phyloP scores from a whole-genome alignment of 2,329 filamentous ascomycete species.

The Leptodontidium sp. region DNA sequence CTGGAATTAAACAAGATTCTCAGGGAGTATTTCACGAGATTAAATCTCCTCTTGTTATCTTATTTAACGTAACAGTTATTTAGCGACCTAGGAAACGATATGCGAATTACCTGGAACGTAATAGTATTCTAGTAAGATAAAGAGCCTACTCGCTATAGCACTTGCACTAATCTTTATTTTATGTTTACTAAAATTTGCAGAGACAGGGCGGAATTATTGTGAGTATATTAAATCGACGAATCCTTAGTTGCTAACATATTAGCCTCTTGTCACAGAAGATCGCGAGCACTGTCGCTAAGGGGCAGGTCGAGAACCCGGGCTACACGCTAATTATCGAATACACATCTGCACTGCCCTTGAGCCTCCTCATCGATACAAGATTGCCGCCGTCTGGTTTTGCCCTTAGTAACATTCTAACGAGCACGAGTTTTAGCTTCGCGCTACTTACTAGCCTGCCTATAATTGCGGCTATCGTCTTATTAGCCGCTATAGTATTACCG shows the following conservation, averaged over 20 bases:
- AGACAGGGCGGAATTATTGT: conserved; percentile 1
- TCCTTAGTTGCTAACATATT: conserved; percentile 11
- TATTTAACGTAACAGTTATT: too few relatives aligned
- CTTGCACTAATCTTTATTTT: conserved; percentile 26
- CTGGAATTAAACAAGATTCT: neutral
- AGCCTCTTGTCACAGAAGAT: conserved; percentile 5
- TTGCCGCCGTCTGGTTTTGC: too few relatives aligned
- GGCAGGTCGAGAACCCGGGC: too few relatives aligned
- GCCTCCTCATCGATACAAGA: too few relatives aligned
- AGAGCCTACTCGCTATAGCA: conserved; percentile 23
- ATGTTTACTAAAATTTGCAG: conserved; percentile 20
- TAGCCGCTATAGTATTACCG: conserved; percentile 20
- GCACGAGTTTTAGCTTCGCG: conserved; percentile 22
- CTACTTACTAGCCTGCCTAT: conserved; percentile 19
- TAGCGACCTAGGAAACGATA: conserved; percentile 16
- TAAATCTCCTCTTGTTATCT: too few relatives aligned
- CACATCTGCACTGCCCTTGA: too few relatives aligned
- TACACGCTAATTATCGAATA: too few relatives aligned
- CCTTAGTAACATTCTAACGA: conserved; percentile 12
- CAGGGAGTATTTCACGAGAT: conserved; percentile 2
- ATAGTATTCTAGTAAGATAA: conserved; percentile 27
- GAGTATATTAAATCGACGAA: conserved; percentile 5
- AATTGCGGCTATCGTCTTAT: conserved; percentile 11
- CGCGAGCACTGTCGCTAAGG: too few relatives aligned
- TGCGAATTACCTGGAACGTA: conserved; percentile 22